Conservation (phyloP, 2,329 filamentous ascomycete genomes). For the Harringtonia aguacate region DNA sequence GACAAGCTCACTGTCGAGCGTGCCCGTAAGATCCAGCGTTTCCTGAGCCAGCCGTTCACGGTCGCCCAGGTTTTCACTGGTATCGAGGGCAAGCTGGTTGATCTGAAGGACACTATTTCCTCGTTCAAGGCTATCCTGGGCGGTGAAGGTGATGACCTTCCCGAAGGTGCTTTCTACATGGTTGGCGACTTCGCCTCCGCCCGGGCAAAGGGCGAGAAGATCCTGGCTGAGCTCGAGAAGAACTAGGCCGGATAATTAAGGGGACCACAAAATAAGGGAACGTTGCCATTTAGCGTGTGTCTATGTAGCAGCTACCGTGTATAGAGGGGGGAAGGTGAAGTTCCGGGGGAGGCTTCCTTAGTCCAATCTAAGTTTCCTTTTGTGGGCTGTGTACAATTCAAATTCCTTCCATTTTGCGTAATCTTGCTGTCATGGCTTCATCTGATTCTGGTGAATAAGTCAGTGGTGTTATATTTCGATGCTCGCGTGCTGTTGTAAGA, state of each 20-base stretch:
- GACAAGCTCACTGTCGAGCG: conserved; percentile 99
- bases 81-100: conserved; percentile 94
- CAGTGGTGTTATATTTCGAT: no score
- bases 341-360: conserved; percentile 35
- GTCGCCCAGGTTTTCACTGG: conserved; percentile 71
- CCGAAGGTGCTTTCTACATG: conserved; percentile 95
- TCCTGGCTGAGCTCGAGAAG: conserved; percentile 84
- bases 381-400: conserved; percentile 50
- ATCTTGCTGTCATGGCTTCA: background rate
- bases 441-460: background rate
- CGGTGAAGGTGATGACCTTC: conserved; percentile 92
- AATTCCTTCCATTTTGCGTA: conserved; percentile 15
- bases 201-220: conserved; percentile 98
- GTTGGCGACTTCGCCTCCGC: conserved; percentile 92
- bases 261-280: conserved; percentile 8
- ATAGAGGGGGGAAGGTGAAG: conserved; percentile 41
- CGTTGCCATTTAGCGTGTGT: conserved; percentile 2
- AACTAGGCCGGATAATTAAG: conserved; percentile 21
- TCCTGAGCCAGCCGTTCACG: conserved; percentile 98
- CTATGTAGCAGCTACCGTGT: conserved; percentile 28
- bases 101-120: conserved; percentile 95
- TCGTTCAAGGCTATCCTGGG: conserved; percentile 96
- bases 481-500: no score
- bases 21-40: conserved; percentile 99
- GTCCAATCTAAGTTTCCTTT: conserved; percentile 46